Conservation (phyloP, 805 yeast species). For the Lipomyces kockii region DNA sequence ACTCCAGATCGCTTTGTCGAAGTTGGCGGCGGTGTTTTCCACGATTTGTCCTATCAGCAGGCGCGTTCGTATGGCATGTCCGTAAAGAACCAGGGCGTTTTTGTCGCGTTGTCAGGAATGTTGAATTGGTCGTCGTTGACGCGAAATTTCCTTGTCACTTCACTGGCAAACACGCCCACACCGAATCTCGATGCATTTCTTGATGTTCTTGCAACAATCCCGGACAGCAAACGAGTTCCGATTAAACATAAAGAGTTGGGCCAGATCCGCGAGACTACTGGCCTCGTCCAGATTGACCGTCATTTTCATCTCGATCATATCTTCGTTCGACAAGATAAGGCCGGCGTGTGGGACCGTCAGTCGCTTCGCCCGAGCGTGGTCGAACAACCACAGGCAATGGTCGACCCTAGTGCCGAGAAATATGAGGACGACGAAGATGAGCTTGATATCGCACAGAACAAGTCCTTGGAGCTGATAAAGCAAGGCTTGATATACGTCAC, state of each 20-base stretch:
- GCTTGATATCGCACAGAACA: not conserved
- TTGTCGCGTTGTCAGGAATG: conserved; percentile 35
- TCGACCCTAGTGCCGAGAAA: not conserved
- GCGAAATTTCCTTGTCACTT: conserved; percentile 30
- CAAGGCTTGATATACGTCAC: conserved; percentile 31
- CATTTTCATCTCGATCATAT: conserved; percentile 35
- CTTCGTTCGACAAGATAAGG: conserved; percentile 29
- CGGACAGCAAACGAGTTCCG: conserved; percentile 29
- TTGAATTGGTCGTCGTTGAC: conserved; percentile 28
- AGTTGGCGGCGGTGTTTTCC: conserved; percentile 35
- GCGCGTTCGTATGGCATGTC: conserved; percentile 35
- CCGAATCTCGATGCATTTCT: conserved; percentile 30
- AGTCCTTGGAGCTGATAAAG: conserved; percentile 20
- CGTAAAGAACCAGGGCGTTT: conserved; percentile 33
- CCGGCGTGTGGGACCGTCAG: conserved; percentile 35
- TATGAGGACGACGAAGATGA: conserved; percentile 25
- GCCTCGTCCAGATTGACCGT: conserved; percentile 33
- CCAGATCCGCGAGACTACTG: conserved; percentile 23
- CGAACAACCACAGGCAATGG: not conserved
- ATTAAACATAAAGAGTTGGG: conserved; percentile 32
- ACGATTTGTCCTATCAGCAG: conserved; percentile 35
- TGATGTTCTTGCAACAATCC: conserved; percentile 18
- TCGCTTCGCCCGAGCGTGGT: not conserved
- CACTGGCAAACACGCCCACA: conserved; percentile 27
- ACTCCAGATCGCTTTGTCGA: conserved; percentile 32